Evolutionary conservation across 202 grass and related monocot genomes (phyloP), one percentile per base, ranked within the genome.

Genomic region (Schoenoplectus triqueter): DNA sequence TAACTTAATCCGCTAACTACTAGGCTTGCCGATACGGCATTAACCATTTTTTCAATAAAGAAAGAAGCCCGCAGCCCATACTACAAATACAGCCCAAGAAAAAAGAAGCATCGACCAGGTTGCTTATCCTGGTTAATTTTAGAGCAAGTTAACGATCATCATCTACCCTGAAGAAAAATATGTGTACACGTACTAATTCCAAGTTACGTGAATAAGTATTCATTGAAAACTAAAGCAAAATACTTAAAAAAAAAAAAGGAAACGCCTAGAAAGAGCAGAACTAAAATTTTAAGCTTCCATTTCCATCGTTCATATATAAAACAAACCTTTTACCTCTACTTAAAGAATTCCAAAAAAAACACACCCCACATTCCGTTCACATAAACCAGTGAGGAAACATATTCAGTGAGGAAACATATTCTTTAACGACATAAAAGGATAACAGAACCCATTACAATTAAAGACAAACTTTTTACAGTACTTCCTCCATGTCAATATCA

Each of bases 401-500:
- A 68, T 14, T 31, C 65, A 42, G 11, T 13, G 31, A 68, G 17
- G 65, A 68, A 68, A 68, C 65, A 14, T 68, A 41, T 41, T 67
- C 21, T 66, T 66, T 0, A 59, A 59, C 55, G 15, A 59, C 55
- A 59, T 31, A 31, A 31, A 31, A 0, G 39, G 10, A 4, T 39
- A 73, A 56, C 10, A 56, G 17, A 15, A 15, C 71, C 20, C 3
- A 15, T 59, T 4, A 22, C 46, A 52, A 11, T 39, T 31, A 10
- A 50, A 7, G 7, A 70, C 6, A 8, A 65, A 39, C 66, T 0
- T 50, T 1, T 51, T 78, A 95, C 14, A 86, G 85, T 7, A 89
- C 89, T n/a, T 92, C 92, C 22, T 93, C 92, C 95, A 95, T 93
- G 59, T 87, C 90, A 70, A 86, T 85, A 39, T 74, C 94, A 1